phyloP scores from a whole-genome alignment of 2,329 filamentous ascomycete species.

The Diaporthe citriasiana region DNA sequence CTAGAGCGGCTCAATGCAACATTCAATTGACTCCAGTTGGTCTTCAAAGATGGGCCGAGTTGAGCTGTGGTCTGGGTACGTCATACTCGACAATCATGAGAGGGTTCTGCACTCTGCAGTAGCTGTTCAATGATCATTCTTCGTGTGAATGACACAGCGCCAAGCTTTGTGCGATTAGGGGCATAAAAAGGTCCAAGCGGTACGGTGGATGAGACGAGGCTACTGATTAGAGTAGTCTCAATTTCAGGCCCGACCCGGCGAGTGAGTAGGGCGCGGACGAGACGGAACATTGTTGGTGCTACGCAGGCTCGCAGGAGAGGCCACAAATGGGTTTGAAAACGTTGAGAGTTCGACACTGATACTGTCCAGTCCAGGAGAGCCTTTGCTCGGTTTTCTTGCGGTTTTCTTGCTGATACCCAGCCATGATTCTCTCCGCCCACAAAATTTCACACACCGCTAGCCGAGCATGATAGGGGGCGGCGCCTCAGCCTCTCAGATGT shows the following conservation, averaged over 20 bases:
- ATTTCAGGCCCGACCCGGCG: background rate
- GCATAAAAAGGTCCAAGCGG: constrained; percentile 2
- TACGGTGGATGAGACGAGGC: background rate
- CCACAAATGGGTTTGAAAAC: background rate
- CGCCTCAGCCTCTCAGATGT: background rate
- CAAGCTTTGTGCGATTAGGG: background rate
- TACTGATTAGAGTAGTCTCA: background rate
- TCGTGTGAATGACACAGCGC: background rate
- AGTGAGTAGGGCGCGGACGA: background rate
- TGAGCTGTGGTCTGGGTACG: too few species aligned
- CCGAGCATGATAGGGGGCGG: background rate
- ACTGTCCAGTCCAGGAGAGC: background rate
- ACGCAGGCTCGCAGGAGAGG: too few species aligned
- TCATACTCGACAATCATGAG: background rate
- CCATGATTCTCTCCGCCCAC: background rate
- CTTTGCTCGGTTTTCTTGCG: too few species aligned
- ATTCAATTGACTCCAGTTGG: too few species aligned
- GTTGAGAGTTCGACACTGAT: background rate
- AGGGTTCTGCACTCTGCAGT: too few species aligned
- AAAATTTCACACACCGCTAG: background rate
- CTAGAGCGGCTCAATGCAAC: background rate
- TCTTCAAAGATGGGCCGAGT: too few species aligned
- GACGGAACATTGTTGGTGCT: background rate
- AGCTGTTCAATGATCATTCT: background rate
- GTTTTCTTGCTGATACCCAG: accelerated